Base-by-base conservation (phyloP, 2,329 filamentous ascomycete species). In the Phialemoniopsis sp. region DNA sequence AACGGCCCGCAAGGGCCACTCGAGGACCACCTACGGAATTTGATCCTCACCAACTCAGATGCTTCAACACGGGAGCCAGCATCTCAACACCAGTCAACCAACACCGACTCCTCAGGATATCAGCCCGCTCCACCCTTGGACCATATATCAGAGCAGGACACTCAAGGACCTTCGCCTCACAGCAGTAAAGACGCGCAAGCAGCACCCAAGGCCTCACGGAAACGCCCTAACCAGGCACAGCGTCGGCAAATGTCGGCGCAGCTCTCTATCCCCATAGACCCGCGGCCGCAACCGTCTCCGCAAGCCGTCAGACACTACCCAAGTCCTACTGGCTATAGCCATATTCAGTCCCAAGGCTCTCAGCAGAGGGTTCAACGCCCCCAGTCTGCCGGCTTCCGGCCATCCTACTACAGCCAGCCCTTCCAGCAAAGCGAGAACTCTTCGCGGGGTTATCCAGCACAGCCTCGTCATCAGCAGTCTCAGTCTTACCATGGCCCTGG, bases 181-280 rank as follows among this genome's bases (percentile, higher is more conserved):
- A 10, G 6, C 21, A 26, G 10, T 10, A 6, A 10, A 26, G 21
- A 26, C 6, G 6, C 21, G 10, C 21, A 26, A 26, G 10, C 21
- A 10, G 21, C 37, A 21, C 10, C 40, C 5, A 67, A 59, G 38
- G 40, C 53, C n/a, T 43, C 49, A 37, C 63, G 64, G 49, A 79
- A 71, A 49, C 74, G 78, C 16, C 72, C 66, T 3, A 84, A 84
- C 44, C 80, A 84, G 52, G 78, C 79, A 2, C 76, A 82, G 48
- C 68, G 79, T 36, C 72, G 79, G 16, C 76, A 82, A 50, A 78
- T 81, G 74, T 80, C 69, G 40, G 68, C 77, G 5, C 73, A 82
- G 46, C 50, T 80, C 14, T 70, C 74, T 1, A 72, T 82, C 34
- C 68, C 76, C 5, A 66, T 82, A 37, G 73, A 80, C 43, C 56